Percentiles rank a stretch among this genome's conserved stretches.
Conservation (phyloP, 192 early-diverging fungal genomes). For the Backusella mclennaniae region DNA sequence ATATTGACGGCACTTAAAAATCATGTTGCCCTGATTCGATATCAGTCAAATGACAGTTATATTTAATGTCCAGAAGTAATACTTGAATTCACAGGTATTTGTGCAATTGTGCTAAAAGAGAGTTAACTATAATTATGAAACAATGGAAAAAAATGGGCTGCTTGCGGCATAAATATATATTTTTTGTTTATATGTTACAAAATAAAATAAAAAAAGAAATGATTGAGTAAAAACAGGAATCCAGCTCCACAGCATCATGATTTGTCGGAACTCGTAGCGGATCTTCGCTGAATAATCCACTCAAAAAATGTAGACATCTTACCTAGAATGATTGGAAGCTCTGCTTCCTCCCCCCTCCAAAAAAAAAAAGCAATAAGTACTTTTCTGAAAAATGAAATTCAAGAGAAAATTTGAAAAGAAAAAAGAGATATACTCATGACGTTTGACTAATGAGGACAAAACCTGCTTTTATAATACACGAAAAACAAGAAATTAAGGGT, state of each 20-base stretch:
- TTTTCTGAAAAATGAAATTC: not conserved
- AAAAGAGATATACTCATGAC: too few species aligned
- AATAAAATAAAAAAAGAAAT: not conserved
- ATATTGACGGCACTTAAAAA: not conserved
- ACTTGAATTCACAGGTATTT: not conserved
- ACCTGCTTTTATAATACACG: not conserved
- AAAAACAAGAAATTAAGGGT: not conserved
- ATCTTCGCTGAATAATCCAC: not conserved
- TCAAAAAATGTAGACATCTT: not conserved
- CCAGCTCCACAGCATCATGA: not conserved
- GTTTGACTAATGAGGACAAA: too few species aligned
- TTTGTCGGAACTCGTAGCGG: not conserved
- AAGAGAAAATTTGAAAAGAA: too few species aligned
- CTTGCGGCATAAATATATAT: not conserved
- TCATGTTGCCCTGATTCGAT: not conserved
- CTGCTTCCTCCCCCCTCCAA: not conserved
- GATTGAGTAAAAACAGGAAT: not conserved
- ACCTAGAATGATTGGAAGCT: not conserved
- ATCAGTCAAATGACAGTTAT: not conserved
- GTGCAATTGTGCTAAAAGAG: not conserved
- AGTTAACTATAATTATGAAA: not conserved
- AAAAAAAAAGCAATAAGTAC: not conserved
- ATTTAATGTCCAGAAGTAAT: not conserved
- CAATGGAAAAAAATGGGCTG: not conserved
- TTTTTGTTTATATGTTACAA: not conserved